Base-by-base conservation (phyloP, 768 basidiomycete genomes). In the Mycena rosella region DNA sequence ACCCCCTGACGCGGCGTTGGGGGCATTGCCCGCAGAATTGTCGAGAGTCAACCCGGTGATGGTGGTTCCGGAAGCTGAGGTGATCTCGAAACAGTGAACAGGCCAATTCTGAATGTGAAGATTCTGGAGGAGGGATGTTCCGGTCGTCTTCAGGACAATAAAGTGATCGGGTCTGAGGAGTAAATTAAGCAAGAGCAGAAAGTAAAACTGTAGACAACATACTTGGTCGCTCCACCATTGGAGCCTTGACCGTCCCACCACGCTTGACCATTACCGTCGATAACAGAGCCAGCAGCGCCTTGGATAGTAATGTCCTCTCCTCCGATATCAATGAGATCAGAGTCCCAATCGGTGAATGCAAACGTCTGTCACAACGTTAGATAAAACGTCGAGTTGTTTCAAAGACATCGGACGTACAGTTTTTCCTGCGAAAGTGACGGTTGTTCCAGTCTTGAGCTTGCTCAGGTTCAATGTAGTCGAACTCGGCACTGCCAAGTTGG, bases 91-190 rank as follows among this genome's bases (percentile, higher is more conserved):
- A 45, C 65, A 66, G 57, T 66, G 65, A 26, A 66, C 65, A 27
- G 65, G 65, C 65, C 65, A 66, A 47, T 66, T 66, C 49, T 66
- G 65, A 51, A 66, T 66, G 24, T 66, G 65, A 15, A 66, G 65
- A 60, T 66, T 66, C 32, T 66, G 57, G 32, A 54, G 36, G 49
- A 66, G 38, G 51, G 64, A 66, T 27, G 18, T 66, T 44, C 64
- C 64, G 29, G 64, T 66, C 22, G 63, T 49, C 63, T 65, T 65
- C 13, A 65, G 63, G 38, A 51, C 52, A 36, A 66, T 66, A 24
- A 66, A 60, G 65, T 66, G 65, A 42, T 66, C 65, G 36, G 65
- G 65, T 53, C 65, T 66, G 32, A 18, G 24, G 14, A 45, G 45
- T 32, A 45, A 38, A 22, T 40, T 42, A 45, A 45, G 30, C 17